phyloP scores from a whole-genome alignment of 2,329 filamentous ascomycete genomes.

The Camillea tinctor region DNA sequence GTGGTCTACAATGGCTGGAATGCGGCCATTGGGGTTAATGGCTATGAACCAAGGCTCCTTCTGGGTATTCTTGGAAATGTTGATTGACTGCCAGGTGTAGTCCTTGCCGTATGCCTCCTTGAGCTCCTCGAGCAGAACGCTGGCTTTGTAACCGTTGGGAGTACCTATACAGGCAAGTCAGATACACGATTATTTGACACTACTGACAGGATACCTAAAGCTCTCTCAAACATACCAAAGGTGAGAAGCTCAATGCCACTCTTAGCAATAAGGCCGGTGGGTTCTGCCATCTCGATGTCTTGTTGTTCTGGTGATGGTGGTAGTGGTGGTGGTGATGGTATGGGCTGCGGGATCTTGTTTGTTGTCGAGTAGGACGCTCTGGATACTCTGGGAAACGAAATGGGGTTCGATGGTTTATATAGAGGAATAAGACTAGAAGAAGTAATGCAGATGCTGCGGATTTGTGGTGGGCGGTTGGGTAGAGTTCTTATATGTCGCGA shows the following conservation, averaged over 20 bases:
- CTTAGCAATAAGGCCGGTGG: slow-evolving; percentile 58
- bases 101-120: slow-evolving; percentile 62
- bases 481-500: slow-evolving; percentile 24
- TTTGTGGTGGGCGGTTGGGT: slow-evolving; percentile 8
- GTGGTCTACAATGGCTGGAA: slow-evolving; percentile 66
- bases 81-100: slow-evolving; percentile 58
- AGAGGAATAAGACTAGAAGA: not conserved
- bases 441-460: slow-evolving; percentile 4
- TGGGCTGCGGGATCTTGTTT: slow-evolving; percentile 6
- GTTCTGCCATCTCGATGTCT: slow-evolving; percentile 35
- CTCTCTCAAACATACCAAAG: slow-evolving; percentile 35
- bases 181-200: not conserved
- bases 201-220: not conserved
- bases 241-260: slow-evolving; percentile 66
- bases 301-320: not conserved
- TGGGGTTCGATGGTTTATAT: not conserved
- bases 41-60: slow-evolving; percentile 67
- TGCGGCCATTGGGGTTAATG: slow-evolving; percentile 63
- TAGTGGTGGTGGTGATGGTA: slow-evolving; percentile 5
- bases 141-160: slow-evolving; percentile 56
- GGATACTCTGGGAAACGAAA: slow-evolving; percentile 2
- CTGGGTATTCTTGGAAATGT: slow-evolving; percentile 62
- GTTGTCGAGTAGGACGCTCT: slow-evolving; percentile 21
- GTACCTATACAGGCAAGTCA: slow-evolving; percentile 37
- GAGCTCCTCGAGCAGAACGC: slow-evolving; percentile 64